These are phyloP conservation scores for Saccharum officinarum DNA, from an alignment of 176 grass and related monocot species.

Conservation along the genomic window DNA sequence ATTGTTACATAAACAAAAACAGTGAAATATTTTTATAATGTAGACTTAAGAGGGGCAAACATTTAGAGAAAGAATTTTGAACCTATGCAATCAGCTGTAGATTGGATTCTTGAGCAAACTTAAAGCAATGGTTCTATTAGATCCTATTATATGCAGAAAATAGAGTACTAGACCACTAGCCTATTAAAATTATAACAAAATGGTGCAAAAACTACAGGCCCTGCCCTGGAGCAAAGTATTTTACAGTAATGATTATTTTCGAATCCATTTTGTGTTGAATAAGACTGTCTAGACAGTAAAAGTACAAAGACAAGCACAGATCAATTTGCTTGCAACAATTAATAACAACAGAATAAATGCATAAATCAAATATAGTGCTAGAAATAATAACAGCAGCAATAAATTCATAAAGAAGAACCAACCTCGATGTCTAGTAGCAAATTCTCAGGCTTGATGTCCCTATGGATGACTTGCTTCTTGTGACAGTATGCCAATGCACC, in stretches of 20 bases:
- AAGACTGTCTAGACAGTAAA: not conserved
- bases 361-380: constrained; percentile 2
- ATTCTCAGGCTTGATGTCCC: constrained; percentile 99
- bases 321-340: not conserved
- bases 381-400: not conserved
- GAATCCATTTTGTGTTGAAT: not conserved
- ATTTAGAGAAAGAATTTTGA: not conserved
- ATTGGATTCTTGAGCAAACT: constrained; percentile 26
- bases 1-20: not conserved
- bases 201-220: not conserved
- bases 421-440: constrained; percentile 89
- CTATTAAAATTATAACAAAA: not conserved
- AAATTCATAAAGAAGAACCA: constrained; percentile 25
- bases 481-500: constrained; percentile 86
- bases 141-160: not conserved
- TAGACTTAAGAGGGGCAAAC: not conserved
- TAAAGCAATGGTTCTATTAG: not conserved
- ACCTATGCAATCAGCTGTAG: not conserved
- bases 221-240: not conserved
- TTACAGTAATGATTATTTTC: not conserved
- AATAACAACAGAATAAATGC: not conserved
- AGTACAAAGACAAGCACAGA: not conserved
- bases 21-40: not conserved
- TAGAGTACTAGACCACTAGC: not conserved
- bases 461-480: constrained; percentile 94